phyloP scores from a whole-genome alignment of 768 basidiomycete genomes.

The Udeniomyces megalosporus region DNA sequence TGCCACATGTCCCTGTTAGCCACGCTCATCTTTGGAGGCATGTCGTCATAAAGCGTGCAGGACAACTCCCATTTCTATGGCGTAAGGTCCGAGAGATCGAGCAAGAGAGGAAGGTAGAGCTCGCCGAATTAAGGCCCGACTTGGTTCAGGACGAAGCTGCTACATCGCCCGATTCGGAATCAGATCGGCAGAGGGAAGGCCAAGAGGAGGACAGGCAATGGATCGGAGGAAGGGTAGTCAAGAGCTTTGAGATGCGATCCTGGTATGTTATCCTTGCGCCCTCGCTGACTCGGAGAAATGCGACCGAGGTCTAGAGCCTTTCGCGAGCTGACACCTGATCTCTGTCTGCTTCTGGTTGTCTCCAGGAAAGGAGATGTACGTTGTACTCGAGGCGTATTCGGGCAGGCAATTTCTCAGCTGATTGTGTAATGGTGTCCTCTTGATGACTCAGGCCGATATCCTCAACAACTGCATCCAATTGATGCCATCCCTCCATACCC shows the following conservation, averaged over 20 bases:
- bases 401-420: no score
- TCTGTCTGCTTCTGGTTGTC: not conserved
- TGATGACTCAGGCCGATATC: no score
- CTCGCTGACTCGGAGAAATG: not conserved
- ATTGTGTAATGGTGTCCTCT: no score
- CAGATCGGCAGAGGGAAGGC: not conserved
- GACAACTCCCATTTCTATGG: not conserved
- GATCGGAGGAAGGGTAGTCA: not conserved
- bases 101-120: not conserved
- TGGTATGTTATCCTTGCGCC: not conserved
- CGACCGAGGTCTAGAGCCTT: not conserved
- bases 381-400: no score
- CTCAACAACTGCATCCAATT: constrained; percentile 37
- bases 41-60: not conserved
- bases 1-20: not conserved
- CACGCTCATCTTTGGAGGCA: constrained; percentile 6
- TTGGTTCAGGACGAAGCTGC: not conserved
- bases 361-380: constrained; percentile 49
- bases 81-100: not conserved
- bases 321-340: not conserved
- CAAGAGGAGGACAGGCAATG: not conserved
- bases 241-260: constrained; percentile 8
- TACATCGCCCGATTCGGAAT: not conserved
- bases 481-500: constrained; percentile 12
- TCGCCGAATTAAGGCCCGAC: not conserved